A percentile compares a stretch with the other conserved stretches of the same genome.
Evolutionary conservation across 1,284 basidiomycete genomes (phyloP).

Genomic region (Golubevia pallescens): DNA sequence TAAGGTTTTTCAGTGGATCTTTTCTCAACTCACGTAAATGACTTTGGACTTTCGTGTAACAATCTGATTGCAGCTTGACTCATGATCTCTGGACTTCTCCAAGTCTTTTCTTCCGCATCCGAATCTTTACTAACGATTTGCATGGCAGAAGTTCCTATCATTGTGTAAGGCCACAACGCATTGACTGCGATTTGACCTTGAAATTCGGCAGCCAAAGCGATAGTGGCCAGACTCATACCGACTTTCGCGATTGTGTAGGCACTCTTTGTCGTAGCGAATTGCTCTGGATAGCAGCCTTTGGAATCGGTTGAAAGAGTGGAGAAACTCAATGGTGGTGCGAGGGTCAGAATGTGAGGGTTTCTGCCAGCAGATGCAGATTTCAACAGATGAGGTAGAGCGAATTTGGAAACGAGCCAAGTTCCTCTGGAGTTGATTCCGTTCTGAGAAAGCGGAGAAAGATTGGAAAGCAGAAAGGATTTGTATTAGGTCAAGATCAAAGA

Average conservation of each 20-base stretch:
- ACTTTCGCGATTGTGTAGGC: slow-evolving; percentile 52
- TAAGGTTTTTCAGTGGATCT: neutral
- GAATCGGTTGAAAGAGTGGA: slow-evolving; percentile 18
- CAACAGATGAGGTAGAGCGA: slow-evolving; percentile 46
- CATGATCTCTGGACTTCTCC: slow-evolving; percentile 42
- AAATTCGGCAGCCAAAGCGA: slow-evolving; percentile 39
- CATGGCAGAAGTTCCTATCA: slow-evolving; percentile 57
- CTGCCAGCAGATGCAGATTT: slow-evolving; percentile 8
- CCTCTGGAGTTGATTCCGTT: slow-evolving; percentile 49
- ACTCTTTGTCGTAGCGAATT: slow-evolving; percentile 23
- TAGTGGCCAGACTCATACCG: slow-evolving; percentile 47
- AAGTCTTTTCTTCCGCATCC: slow-evolving; percentile 25
- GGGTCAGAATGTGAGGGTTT: slow-evolving; percentile 52
- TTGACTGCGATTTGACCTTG: slow-evolving; percentile 36
- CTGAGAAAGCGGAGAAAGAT: slow-evolving; percentile 9
- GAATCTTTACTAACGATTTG: slow-evolving; percentile 42
- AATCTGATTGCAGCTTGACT: slow-evolving; percentile 38
- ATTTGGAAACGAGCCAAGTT: slow-evolving; percentile 39
- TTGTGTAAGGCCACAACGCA: slow-evolving; percentile 55
- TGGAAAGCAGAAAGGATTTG: neutral
- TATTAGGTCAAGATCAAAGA: neutral
- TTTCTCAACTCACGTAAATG: slow-evolving; percentile 13
- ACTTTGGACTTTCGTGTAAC: slow-evolving; percentile 27
- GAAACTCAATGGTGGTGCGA: slow-evolving; percentile 38
- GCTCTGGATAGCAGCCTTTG: slow-evolving; percentile 22